A percentile compares a stretch with the other conserved stretches of the same genome.
Conservation (phyloP, 225 moss, liverwort and hornwort species). For the Neckera pumila region DNA sequence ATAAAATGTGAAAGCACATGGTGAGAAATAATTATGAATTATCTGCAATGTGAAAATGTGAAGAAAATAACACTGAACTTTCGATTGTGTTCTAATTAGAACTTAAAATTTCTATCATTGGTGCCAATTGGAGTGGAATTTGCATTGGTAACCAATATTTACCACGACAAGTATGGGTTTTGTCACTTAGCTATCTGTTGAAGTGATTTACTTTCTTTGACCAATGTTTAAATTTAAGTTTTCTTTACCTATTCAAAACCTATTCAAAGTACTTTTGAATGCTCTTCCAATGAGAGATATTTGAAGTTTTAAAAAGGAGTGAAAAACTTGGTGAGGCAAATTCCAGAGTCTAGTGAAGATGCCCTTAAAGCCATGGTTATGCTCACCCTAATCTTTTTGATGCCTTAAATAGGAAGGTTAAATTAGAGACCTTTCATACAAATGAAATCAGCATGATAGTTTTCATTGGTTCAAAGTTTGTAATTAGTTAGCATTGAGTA, state of each 20-base stretch:
- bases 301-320: too few relatives aligned
- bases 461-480: not conserved
- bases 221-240: too few relatives aligned
- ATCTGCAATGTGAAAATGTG: fast-evolving
- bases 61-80: not conserved
- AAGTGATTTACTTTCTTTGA: too few relatives aligned
- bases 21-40: too few relatives aligned
- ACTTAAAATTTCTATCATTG: not conserved
- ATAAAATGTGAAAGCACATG: fast-evolving
- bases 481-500: not conserved
- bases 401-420: not conserved
- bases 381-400: not conserved
- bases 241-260: too few relatives aligned
- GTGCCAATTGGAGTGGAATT: too few relatives aligned
- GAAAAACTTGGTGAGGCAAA: not conserved
- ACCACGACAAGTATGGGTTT: too few relatives aligned
- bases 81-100: not conserved
- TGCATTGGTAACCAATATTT: fast-evolving
- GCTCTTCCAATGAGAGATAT: not conserved
- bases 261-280: not conserved
- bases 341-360: not conserved
- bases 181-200: not conserved
- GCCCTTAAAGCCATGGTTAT: not conserved
- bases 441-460: not conserved
- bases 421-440: not conserved